Percentiles rank a stretch among this genome's conserved stretches.
These are phyloP conservation scores for Castanospermum australe DNA, from an alignment of 306 rosid species.

Conservation along the genomic window DNA sequence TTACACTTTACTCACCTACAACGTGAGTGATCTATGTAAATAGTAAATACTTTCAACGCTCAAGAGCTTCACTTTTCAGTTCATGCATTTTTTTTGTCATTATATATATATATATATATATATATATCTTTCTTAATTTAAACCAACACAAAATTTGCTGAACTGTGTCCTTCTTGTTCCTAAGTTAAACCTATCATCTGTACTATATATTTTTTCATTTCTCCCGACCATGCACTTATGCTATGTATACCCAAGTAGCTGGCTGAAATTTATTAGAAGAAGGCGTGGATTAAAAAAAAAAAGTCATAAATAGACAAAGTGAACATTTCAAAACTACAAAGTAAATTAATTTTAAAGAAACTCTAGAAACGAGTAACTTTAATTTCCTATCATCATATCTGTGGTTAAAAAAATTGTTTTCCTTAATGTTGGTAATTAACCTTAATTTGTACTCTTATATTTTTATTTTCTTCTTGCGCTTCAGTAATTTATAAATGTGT, in stretches of 20 bases:
- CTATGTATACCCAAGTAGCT: background rate
- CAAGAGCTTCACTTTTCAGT: background rate
- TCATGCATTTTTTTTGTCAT: background rate
- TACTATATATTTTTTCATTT: no score
- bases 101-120: background rate
- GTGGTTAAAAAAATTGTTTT: background rate
- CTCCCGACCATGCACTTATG: no score
- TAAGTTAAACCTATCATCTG: no score
- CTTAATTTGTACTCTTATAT: background rate
- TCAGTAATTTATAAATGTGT: background rate
- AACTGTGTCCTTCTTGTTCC: no score
- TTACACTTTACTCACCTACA: background rate
- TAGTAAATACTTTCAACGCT: background rate
- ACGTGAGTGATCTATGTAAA: background rate
- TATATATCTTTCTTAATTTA: background rate
- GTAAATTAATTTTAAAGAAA: background rate
- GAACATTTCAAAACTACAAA: background rate
- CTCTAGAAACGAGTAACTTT: background rate
- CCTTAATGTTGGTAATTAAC: background rate
- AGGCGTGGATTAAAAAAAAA: background rate
- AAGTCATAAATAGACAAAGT: background rate
- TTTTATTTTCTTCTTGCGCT: background rate
- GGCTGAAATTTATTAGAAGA: background rate
- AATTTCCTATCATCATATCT: background rate
- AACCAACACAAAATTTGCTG: no score